Evolutionary conservation across 352 stramenopile species (phyloP).

Genomic region (Phytophthora crassamura): DNA sequence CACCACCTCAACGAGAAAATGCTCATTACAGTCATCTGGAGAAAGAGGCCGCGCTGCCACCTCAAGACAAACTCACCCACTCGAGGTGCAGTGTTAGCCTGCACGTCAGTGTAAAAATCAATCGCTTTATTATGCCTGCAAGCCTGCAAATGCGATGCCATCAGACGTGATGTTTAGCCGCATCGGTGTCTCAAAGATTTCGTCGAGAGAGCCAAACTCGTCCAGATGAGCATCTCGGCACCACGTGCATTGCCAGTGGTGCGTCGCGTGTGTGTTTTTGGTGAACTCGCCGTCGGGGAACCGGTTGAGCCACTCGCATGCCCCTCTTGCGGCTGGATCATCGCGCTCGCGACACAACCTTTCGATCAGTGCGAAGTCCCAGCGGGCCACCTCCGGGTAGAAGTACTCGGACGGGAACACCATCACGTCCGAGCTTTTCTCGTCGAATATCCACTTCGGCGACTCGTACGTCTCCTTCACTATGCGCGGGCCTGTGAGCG

Average conservation of each 20-base stretch:
- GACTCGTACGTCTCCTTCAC: constrained; percentile 51
- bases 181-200: constrained; percentile 33
- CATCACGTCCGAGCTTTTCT: constrained; percentile 10
- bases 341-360: constrained; percentile 25
- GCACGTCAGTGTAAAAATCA: no score
- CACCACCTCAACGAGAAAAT: no score
- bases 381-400: constrained; percentile 62
- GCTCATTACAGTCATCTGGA: no score
- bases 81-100: no score
- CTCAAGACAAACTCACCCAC: no score
- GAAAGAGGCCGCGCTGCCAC: no score
- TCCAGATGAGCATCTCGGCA: constrained; percentile 41
- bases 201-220: constrained; percentile 33
- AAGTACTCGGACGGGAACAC: constrained; percentile 57
- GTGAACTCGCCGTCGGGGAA: constrained; percentile 60
- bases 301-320: constrained; percentile 47
- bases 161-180: constrained; percentile 25
- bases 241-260: constrained; percentile 73
- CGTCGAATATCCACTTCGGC: constrained; percentile 2
- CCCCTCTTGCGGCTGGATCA: constrained; percentile 28
- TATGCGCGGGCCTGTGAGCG: constrained; percentile 56
- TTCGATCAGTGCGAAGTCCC: constrained; percentile 51
- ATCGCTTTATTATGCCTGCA: no score
- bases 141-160: constrained; percentile 21
- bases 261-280: constrained; percentile 44